Conservation (phyloP, 148 eudicot species). For the Silene latifolia region DNA sequence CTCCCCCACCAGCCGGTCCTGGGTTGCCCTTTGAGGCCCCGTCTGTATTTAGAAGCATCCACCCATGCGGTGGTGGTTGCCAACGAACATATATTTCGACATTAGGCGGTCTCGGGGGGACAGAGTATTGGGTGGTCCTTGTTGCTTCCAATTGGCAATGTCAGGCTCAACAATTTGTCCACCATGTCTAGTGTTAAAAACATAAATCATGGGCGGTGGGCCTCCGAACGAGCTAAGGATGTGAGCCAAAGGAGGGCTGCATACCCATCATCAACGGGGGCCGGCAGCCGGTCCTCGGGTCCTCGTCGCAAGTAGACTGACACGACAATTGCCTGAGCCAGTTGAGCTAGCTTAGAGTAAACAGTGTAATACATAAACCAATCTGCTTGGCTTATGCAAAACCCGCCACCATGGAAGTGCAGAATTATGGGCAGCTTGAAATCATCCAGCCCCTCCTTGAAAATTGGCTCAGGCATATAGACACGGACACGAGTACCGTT, state of each 20-base stretch:
- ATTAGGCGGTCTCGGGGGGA: too few species aligned
- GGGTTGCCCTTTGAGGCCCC: too few species aligned
- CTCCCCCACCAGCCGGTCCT: too few species aligned
- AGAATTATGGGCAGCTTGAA: conserved; percentile 57
- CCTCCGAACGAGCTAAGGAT: conserved; percentile 30
- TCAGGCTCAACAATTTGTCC: conserved; percentile 64
- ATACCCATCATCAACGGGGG: conserved; percentile 53
- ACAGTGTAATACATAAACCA: conserved; percentile 73
- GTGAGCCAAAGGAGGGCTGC: conserved; percentile 62
- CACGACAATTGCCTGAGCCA: conserved; percentile 35
- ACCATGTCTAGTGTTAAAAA: conserved; percentile 73
- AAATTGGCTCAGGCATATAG: conserved; percentile 46
- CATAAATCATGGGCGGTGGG: conserved; percentile 34
- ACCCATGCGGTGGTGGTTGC: too few species aligned
- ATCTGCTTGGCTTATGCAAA: conserved; percentile 66
- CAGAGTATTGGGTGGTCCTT: conserved; percentile 78
- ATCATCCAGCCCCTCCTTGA: conserved; percentile 12
- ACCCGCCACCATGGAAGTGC: conserved; percentile 87
- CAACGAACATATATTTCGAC: too few species aligned
- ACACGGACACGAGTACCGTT: conserved; percentile 46
- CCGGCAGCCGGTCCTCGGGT: conserved; percentile 77
- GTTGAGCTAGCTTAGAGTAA: conserved; percentile 49
- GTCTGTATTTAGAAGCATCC: too few species aligned
- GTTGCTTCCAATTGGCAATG: conserved; percentile 56
- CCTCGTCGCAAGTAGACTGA: conserved; percentile 63